Base-by-base conservation (phyloP, 495 filamentous ascomycete species). In the Talaromyces adpressus region DNA sequence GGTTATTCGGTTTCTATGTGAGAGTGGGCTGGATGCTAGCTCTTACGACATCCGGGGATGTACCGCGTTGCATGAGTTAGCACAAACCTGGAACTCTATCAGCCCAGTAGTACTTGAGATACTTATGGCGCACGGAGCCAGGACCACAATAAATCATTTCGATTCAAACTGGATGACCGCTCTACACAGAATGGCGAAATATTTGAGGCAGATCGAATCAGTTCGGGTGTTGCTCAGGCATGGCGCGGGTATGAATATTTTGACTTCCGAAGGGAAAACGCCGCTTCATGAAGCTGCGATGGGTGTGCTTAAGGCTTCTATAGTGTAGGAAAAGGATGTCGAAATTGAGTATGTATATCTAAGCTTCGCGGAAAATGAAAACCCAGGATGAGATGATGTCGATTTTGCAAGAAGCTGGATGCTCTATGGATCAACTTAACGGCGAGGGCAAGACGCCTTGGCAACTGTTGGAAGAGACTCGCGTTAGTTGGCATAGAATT, bases 131-230 rank as follows among this genome's bases (percentile, higher is more conserved):
- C 8, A 34, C 32, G 32, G 32, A 11, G 9, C 32, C 32, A 8
- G 32, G 9, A 1, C 9, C 7, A 34, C 32, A 11, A 34, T 34
- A 11, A 11, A 34, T 9, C 32, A 34, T 14, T 18, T 29, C 16
- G 63, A 66, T 49, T 27, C 7, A 14, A 25, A 63, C 41, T 61
- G 66, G 20, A 39, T 30, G n/a, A 67, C 66, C 3, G 54, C 61
- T 9, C 58, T 70, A 3, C 64, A 70, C 57, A 45, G 41, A 23
- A 54, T 70, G 47, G 66, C 62, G 6, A 63, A 34, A n/a, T 57
- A 65, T 20, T 23, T 70, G n/a, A n/a, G 59, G 0, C 63, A 67
- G 32, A 27, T 56, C 18, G 29, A 68, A 6, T 57, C 66, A 8
- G 39, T 36, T 5, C 49, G 36, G 4, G 53, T 57, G 22, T 56